Percentiles rank a stretch among this genome's conserved stretches.
Conservation (phyloP, 2,329 filamentous ascomycete genomes). For the Sarocladium oryzae region DNA sequence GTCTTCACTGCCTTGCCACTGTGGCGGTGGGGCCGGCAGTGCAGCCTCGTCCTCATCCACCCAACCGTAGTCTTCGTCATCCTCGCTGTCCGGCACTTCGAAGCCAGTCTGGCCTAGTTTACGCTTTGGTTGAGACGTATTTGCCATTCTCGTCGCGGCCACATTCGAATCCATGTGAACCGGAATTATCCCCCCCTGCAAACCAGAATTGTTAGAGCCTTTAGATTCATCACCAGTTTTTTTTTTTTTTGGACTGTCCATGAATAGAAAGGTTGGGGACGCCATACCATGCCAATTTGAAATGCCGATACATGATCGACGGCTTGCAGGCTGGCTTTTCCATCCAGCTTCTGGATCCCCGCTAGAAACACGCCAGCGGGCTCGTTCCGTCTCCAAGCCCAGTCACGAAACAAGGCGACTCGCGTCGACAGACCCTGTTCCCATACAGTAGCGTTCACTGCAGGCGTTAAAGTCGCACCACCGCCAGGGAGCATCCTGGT, state of each 20-base stretch:
- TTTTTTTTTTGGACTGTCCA: background rate
- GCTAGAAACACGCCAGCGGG: constrained; percentile 49
- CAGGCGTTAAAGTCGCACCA: constrained; percentile 65
- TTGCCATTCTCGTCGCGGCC: constrained; percentile 19
- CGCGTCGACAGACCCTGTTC: constrained; percentile 69
- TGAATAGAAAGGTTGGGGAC: constrained; percentile 8
- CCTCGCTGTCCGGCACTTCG: constrained; percentile 56
- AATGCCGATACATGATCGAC: constrained; percentile 44
- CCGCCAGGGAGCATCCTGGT: constrained; percentile 68
- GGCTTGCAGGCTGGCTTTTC: constrained; percentile 34
- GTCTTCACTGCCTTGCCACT: constrained; percentile 63
- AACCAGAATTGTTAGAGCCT: background rate
- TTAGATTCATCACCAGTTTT: background rate
- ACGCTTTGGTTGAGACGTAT: constrained; percentile 48
- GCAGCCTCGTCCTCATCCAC: constrained; percentile 58
- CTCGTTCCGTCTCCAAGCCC: constrained; percentile 44
- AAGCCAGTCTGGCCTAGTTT: constrained; percentile 54
- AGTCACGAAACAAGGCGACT: constrained; percentile 75
- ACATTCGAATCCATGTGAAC: constrained; percentile 8
- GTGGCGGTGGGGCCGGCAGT: constrained; percentile 53
- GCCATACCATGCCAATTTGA: constrained; percentile 37
- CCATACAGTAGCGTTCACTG: constrained; percentile 72
- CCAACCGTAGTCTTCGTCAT: constrained; percentile 69
- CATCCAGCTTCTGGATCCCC: constrained; percentile 59
- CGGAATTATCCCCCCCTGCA: background rate